Conservation (phyloP, 2,329 filamentous ascomycete species). For the Pyrenochaeta sp. region DNA sequence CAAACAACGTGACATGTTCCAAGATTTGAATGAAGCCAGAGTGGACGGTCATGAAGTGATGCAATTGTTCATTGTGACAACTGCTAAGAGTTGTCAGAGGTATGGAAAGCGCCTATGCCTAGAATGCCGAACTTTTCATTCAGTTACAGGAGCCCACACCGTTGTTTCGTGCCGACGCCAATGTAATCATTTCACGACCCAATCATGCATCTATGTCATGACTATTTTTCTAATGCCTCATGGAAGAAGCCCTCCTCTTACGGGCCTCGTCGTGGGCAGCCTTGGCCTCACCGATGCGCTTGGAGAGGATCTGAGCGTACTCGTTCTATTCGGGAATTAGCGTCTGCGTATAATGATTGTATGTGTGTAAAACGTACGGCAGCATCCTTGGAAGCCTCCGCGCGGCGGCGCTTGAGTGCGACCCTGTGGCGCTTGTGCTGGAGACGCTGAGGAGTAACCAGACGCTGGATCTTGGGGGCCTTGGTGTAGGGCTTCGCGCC, state of each 20-base stretch:
- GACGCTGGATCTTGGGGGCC: slow-evolving; percentile 99
- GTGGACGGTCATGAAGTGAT: slow-evolving; percentile 43
- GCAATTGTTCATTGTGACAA: slow-evolving; percentile 48
- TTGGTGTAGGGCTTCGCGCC: slow-evolving; percentile 99
- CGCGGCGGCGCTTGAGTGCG: slow-evolving; percentile 96
- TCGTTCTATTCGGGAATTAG: slow-evolving; percentile 74
- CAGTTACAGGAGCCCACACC: slow-evolving; percentile 43
- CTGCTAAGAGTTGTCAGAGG: slow-evolving; percentile 45
- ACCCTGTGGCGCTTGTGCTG: slow-evolving; percentile 99
- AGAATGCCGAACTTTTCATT: slow-evolving; percentile 43
- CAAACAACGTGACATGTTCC: too few species aligned
- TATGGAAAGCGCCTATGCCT: slow-evolving; percentile 45
- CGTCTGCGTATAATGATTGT: not conserved
- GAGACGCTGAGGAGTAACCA: slow-evolving; percentile 98
- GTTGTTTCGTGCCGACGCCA: slow-evolving; percentile 47
- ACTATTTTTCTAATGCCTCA: slow-evolving; percentile 49
- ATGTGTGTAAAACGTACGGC: slow-evolving; percentile 70
- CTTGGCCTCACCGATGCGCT: slow-evolving; percentile 97
- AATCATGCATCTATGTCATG: slow-evolving; percentile 41
- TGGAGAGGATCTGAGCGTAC: slow-evolving; percentile 94
- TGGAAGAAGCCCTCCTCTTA: slow-evolving; percentile 94
- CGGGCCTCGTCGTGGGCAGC: slow-evolving; percentile 89
- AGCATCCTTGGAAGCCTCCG: slow-evolving; percentile 98
- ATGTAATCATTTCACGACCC: slow-evolving; percentile 44
- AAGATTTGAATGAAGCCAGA: too few species aligned